Base-by-base conservation (phyloP, 768 basidiomycete genomes). In the Rhizopogon roseolus region DNA sequence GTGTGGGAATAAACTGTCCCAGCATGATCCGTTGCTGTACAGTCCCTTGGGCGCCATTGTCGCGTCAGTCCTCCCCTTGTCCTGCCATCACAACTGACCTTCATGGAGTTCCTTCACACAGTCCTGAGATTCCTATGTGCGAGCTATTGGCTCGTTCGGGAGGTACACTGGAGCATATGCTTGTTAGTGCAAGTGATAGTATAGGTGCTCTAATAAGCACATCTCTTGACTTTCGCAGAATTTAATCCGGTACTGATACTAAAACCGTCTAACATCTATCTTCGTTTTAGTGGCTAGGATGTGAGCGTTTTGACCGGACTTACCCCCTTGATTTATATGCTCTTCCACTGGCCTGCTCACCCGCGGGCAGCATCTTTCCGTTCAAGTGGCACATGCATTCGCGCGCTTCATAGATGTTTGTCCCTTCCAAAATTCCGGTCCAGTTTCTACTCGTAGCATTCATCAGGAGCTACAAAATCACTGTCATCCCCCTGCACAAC, bases 61-160 rank as follows among this genome's bases (percentile, higher is more conserved):
- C 28, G 7, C 6, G 8, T 29, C 28, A 29, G 28, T 7, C 28
- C 22, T 22, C 7, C 5, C 28, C 28, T 29, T 29, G 7, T 29
- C 28, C 22, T 22, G 3, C 22, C 22, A 22, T 22, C 22, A 22
- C 22, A 22, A 22, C 3, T 22, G 22, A 22, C 22, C 22, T 22
- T 48, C 61, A 70, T n/a, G 78, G 77, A 2, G 71, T 73, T 25
- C 58, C 64, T 3, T 63, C 50, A 2, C 57, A 63, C 14, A 65
- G 69, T 5, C 73, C 76, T 25, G 79, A 79, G 1, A 68, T 81
- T 25, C 69, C 73, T 5, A 76, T 81, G 75, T 70, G 71, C 32
- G 77, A 80, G 46, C 62, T 81, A 17, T 62, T 63, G 41, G 63
- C 67, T 7, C 69, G 77, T 29, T 70, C 75, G 19, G 59, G 64